Evolutionary conservation across 2,329 filamentous ascomycete genomes (phyloP), one percentile per base, ranked within the genome.

Genomic region (Fusarium sp.): DNA sequence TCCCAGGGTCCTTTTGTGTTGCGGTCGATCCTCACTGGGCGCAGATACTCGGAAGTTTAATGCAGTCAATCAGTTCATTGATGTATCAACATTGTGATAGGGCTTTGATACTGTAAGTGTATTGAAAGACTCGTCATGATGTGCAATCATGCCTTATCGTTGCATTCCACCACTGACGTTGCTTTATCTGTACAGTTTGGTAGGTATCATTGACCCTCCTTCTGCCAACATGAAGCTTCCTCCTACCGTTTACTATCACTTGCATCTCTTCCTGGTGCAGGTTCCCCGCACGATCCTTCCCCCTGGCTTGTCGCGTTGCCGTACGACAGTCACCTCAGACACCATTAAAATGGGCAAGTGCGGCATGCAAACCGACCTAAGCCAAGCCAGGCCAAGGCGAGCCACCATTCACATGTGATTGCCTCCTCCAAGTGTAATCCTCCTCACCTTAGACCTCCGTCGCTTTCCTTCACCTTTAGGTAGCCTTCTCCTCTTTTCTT

Each of bases 321-420:
- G 41, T 59, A 58, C 64, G 51, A 64, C 52, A 29, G 39, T 63
- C 61, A 61, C 49, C 44, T 55, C 31, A 56, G 66, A 63, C 38
- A 68, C 38, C 41, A 54, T n/a, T 41, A 61, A 66, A 61, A 67
- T 48, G 49, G 48, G 54, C 45, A 66, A 66, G 29, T 45, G 60
- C 44, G 33, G 27, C 14, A 63, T 51, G 10, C 33, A 59, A 59
- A 44, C 51, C 44, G 31, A 42, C 49, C 46, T 69, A 67, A 66
- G 46, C 41, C 48, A 67, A 61, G 54, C 54, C 41, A 52, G 35
- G 60, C 56, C 44, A 63, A 48, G 39, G 21, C 45, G 21, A 62
- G 51, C 38, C 46, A 63, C 63, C 51, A 56, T 69, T 71, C 55
- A 74, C 73, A 76, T 75, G 73, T 75, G 73, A 76, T 74, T 71